Evolutionary conservation across 2,329 filamentous ascomycete species (phyloP).

Genomic region (Fusarium luffae): DNA sequence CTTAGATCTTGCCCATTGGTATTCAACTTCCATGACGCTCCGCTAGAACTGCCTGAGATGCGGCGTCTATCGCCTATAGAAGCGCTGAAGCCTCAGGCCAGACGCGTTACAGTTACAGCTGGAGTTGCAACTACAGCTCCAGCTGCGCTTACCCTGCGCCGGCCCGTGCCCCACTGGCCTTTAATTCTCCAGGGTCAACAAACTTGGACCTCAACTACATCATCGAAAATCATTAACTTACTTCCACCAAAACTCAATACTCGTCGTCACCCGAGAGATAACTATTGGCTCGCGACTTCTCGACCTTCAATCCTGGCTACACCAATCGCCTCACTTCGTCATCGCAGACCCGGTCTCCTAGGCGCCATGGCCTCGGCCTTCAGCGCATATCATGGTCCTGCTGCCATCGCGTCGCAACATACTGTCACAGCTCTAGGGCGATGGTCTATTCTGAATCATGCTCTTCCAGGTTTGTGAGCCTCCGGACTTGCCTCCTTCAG

Average conservation of each 20-base stretch:
- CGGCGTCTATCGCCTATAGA: slow-evolving; percentile 41
- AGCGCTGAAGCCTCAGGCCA: slow-evolving; percentile 43
- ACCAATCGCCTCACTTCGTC: slow-evolving; percentile 27
- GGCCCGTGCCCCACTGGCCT: slow-evolving; percentile 26
- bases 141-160: neutral
- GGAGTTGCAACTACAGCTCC: neutral
- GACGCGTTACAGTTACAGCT: neutral
- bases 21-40: neutral
- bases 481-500: neutral
- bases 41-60: slow-evolving; percentile 17
- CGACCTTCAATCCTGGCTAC: neutral
- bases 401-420: slow-evolving; percentile 47
- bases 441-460: slow-evolving; percentile 83
- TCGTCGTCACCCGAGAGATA: neutral
- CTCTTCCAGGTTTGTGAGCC: slow-evolving; percentile 70
- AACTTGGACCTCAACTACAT: slow-evolving; percentile 36
- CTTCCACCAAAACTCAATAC: slow-evolving; percentile 2
- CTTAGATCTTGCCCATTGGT: neutral
- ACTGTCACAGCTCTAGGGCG: slow-evolving; percentile 82
- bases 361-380: slow-evolving; percentile 56
- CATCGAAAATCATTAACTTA: slow-evolving; percentile 21
- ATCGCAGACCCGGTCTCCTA: slow-evolving; percentile 40
- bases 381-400: slow-evolving; percentile 51
- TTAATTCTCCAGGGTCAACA: slow-evolving; percentile 24
- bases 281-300: slow-evolving; percentile 41